Evolutionary conservation across 2,329 filamentous ascomycete genomes (phyloP).

Genomic region (Colletotrichum sublineola): DNA sequence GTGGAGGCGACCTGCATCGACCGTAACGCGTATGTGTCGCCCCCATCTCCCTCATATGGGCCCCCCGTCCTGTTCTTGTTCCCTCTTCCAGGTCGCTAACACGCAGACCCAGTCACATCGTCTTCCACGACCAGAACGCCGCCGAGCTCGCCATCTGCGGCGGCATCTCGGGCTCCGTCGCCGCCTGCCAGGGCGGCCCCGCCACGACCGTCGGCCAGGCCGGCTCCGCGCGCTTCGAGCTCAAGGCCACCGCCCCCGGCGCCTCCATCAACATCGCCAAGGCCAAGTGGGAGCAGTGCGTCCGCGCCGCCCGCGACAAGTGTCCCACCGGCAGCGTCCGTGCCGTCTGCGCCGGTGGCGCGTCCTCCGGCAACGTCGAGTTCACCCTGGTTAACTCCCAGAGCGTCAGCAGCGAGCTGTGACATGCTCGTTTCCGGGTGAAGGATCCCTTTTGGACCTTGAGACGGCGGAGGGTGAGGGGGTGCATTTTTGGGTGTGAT

Average conservation of each 20-base stretch:
- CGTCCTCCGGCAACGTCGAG: constrained; percentile 59
- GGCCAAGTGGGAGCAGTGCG: constrained; percentile 66
- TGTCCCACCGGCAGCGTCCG: constrained; percentile 64
- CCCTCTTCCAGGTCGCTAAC: constrained; percentile 19
- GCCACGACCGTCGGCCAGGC: constrained; percentile 59
- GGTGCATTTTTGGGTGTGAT: constrained; percentile 3
- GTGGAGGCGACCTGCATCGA: constrained; percentile 57
- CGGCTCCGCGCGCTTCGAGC: constrained; percentile 62
- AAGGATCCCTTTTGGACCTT: background rate
- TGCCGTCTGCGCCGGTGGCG: constrained; percentile 62
- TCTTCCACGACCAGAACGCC: constrained; percentile 63
- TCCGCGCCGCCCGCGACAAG: constrained; percentile 64
- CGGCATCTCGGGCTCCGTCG: constrained; percentile 62
- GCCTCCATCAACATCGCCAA: constrained; percentile 67
- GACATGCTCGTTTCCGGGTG: background rate
- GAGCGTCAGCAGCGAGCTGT: constrained; percentile 18
- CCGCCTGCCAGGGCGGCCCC: constrained; percentile 60
- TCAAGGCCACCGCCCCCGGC: constrained; percentile 57
- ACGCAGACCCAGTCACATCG: constrained; percentile 51
- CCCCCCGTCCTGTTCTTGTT: background rate
- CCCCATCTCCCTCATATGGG: background rate
- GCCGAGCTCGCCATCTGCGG: constrained; percentile 64
- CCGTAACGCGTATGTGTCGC: constrained; percentile 53
- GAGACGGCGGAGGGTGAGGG: constrained; percentile 27
- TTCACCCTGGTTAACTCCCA: constrained; percentile 48